These are phyloP conservation scores for Phytophthora ohioensis DNA, from an alignment of 352 stramenopile species.

Conservation along the genomic window DNA sequence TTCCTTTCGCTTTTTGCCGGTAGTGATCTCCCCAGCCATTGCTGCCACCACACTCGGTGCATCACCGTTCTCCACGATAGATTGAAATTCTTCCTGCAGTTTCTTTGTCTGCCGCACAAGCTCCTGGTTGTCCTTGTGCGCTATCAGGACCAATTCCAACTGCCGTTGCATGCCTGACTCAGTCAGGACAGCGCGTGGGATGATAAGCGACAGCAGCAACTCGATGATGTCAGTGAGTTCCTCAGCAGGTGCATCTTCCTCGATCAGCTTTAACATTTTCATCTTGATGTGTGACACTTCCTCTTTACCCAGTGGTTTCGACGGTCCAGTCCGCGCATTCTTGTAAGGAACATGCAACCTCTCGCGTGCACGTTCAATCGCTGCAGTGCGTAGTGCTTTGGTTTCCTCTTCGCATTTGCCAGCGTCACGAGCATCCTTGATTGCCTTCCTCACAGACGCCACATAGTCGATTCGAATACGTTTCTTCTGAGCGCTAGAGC, in stretches of 20 bases:
- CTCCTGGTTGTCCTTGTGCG: conserved; percentile 90
- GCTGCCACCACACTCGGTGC: conserved; percentile 35
- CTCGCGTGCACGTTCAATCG: conserved; percentile 81
- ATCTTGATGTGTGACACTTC: conserved; percentile 87
- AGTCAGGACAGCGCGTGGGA: conserved; percentile 76
- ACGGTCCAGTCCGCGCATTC: conserved; percentile 72
- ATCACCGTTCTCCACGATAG: conserved; percentile 69
- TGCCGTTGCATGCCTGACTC: conserved; percentile 81
- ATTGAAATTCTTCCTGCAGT: conserved; percentile 81
- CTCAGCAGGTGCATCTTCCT: conserved; percentile 83
- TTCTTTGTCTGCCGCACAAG: conserved; percentile 85
- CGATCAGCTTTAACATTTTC: conserved; percentile 86
- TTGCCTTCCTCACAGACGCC: conserved; percentile 80
- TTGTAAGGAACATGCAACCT: conserved; percentile 85
- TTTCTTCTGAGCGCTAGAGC: conserved; percentile 68
- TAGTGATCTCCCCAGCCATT: conserved; percentile 32
- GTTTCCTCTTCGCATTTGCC: conserved; percentile 84
- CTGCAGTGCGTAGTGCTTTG: conserved; percentile 68
- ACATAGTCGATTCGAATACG: conserved; percentile 89
- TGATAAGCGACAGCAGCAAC: conserved; percentile 80
- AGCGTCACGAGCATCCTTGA: conserved; percentile 80
- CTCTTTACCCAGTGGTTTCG: conserved; percentile 83
- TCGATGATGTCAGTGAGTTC: conserved; percentile 86
- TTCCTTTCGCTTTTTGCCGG: conserved; percentile 57
- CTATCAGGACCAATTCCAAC: conserved; percentile 78